Evolutionary conservation across 2,329 filamentous ascomycete species (phyloP).

Genomic region (Furcasterigmium sp.): DNA sequence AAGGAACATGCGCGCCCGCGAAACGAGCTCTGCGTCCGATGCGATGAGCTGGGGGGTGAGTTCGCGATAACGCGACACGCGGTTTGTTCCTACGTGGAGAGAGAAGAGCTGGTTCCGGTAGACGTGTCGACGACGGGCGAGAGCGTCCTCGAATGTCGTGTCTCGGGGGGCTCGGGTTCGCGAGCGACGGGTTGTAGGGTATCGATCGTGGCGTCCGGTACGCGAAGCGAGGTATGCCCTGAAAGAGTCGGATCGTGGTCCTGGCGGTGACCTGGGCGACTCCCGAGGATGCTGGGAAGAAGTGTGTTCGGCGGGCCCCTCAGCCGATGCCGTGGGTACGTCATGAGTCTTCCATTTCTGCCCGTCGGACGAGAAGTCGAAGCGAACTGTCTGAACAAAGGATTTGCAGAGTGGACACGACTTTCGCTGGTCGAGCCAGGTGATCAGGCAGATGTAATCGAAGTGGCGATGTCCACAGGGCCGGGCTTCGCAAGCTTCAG

Average conservation of each 20-base stretch:
- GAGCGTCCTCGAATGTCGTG: constrained; percentile 24
- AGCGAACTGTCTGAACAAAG: constrained; percentile 53
- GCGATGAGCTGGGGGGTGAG: constrained; percentile 64
- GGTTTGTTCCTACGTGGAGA: constrained; percentile 76
- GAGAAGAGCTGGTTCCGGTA: constrained; percentile 72
- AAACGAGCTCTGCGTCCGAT: constrained; percentile 61
- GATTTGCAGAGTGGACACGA: constrained; percentile 76
- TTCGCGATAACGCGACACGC: constrained; percentile 69
- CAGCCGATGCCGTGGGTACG: not conserved
- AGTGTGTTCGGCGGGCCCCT: too few species aligned
- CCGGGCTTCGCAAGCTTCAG: constrained; percentile 63
- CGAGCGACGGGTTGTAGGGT: too few species aligned
- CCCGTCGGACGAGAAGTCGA: constrained; percentile 37
- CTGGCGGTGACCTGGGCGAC: too few species aligned
- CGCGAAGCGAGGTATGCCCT: too few species aligned
- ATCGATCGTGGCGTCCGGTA: too few species aligned
- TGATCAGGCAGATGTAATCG: constrained; percentile 78
- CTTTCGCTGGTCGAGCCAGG: constrained; percentile 70
- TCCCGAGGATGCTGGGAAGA: too few species aligned
- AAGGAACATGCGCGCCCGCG: constrained; percentile 75
- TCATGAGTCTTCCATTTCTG: constrained; percentile 52
- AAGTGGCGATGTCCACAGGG: constrained; percentile 80
- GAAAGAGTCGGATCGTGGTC: too few species aligned
- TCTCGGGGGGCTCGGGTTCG: too few species aligned
- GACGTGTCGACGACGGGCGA: constrained; percentile 62